Evolutionary conservation across 306 rosid species (phyloP).

Genomic region (Vigna unguiculata): DNA sequence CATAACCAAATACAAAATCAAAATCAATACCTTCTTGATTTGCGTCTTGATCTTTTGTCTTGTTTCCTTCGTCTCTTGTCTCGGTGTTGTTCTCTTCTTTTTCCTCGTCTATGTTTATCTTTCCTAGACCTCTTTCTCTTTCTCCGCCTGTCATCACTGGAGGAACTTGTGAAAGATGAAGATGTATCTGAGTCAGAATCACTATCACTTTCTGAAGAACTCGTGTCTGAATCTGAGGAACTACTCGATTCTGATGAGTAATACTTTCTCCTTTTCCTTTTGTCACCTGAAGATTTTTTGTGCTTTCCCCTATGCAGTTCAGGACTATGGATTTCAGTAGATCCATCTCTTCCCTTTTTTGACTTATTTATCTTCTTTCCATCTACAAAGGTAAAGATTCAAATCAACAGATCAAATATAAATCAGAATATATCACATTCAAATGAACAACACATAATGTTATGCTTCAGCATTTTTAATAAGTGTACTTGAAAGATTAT

Average conservation of each 20-base stretch:
- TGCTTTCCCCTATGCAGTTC: conserved; percentile 59
- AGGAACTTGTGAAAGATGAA: conserved; percentile 74
- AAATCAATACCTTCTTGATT: conserved; percentile 68
- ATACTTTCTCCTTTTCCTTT: conserved; percentile 75
- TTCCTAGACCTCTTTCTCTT: conserved; percentile 83
- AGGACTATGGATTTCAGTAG: conserved; percentile 64
- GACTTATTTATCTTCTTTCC: conserved; percentile 59
- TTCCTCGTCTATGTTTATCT: conserved; percentile 71
- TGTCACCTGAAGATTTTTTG: conserved; percentile 74
- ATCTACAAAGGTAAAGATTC: conserved; percentile 51
- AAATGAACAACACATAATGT: conserved; percentile 4
- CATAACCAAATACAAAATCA: not conserved
- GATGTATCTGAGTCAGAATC: conserved; percentile 78
- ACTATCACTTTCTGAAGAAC: conserved; percentile 82
- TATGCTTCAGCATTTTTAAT: not conserved
- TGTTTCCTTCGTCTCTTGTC: conserved; percentile 68
- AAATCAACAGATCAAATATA: conserved; percentile 25
- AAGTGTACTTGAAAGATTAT: not conserved
- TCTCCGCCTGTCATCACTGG: conserved; percentile 80
- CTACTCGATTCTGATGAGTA: conserved; percentile 74
- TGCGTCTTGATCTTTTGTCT: conserved; percentile 73
- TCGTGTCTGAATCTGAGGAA: conserved; percentile 78
- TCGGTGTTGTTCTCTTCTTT: conserved; percentile 70
- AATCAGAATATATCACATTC: not conserved
- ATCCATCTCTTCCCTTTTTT: conserved; percentile 57